Percentiles rank a stretch among this genome's conserved stretches.
Evolutionary conservation across 164 flowering plant species (phyloP).

Genomic region (Annona squamosa): DNA sequence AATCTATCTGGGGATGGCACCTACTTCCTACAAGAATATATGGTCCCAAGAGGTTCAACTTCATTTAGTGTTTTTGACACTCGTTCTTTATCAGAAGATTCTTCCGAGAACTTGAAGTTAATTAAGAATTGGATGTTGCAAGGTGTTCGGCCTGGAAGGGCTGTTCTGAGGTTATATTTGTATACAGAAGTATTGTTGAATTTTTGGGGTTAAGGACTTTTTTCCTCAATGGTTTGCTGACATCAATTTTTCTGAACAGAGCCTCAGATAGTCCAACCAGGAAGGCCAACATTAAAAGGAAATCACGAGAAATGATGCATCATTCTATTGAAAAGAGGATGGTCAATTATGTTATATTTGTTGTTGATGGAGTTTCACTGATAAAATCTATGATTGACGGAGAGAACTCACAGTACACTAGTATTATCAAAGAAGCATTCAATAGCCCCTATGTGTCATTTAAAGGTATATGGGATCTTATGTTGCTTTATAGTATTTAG

Average conservation of each 20-base stretch:
- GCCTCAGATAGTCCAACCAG: constrained; percentile 37
- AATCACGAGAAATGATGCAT: constrained; percentile 22
- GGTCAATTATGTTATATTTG: constrained; percentile 73
- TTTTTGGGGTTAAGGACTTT: not conserved
- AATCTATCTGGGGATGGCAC: constrained; percentile 60
- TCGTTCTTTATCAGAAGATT: constrained; percentile 45
- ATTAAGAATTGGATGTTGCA: constrained; percentile 55
- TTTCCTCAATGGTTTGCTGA: not conserved
- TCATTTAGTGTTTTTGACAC: constrained; percentile 78
- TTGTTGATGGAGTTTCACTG: constrained; percentile 60
- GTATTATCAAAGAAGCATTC: constrained; percentile 35
- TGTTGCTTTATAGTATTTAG: not conserved
- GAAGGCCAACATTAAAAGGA: constrained; percentile 27
- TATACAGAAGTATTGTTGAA: not conserved
- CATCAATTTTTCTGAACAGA: constrained; percentile 27
- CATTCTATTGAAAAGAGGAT: constrained; percentile 25
- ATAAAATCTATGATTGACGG: constrained; percentile 42
- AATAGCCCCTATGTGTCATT: constrained; percentile 56
- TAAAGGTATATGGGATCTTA: constrained; percentile 34
- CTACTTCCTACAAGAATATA: constrained; percentile 60
- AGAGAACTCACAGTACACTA: constrained; percentile 20
- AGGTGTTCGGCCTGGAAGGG: constrained; percentile 67
- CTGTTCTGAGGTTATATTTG: constrained; percentile 40
- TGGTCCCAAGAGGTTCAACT: constrained; percentile 53
- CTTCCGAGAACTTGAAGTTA: constrained; percentile 38